Base-by-base conservation (phyloP, 2,329 filamentous ascomycete genomes). In the Fusarium euwallaceae region DNA sequence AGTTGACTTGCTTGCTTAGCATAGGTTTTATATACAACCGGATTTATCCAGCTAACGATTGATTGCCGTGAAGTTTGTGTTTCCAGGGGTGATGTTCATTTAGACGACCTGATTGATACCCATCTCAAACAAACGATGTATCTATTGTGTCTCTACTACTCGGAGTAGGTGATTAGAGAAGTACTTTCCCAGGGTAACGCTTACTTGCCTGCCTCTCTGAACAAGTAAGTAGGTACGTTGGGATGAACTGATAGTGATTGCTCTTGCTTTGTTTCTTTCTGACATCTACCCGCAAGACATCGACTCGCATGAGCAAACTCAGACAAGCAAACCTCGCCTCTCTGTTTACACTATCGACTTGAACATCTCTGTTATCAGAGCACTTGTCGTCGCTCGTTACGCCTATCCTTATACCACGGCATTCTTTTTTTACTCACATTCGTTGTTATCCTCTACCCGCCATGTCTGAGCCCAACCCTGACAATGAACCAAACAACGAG, bases 21-120 rank as follows among this genome's bases (percentile, higher is more conserved):
- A 59, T 59, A 73, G 69, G 65, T 59, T 61, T 70, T 61, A 64
- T 55, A 45, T 22, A 48, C 22, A 61, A 45, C 37, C 69, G 72
- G 48, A 32, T 10, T 48, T 48, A 27, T 48, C 43, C 43, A 27
- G 22, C 8, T 8, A 16, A 16, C 14, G 32, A 48, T 48, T 27
- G 16, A 20, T 20, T n/a, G 16, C 16, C 11, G 34, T 60, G 58
- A 41, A 41, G 56, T 48, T 24, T 48, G 43, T 59, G 22, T 58
- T 22, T 58, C 9, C 11, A 14, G 27, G 7, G 20, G 43, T 16
- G 12, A 45, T 45, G 41, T 27, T 27, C 6, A 27, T 27, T 27
- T 27, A 27, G 27, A 27, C 27, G 27, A 27, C 27, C 27, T 27
- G 27, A 27, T 27, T 27, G 27, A 27, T 27, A 27, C 27, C 27